These are phyloP conservation scores for Pinus tabuliformis DNA, from an alignment of 75 land plant genomes.

Conservation along the genomic window DNA sequence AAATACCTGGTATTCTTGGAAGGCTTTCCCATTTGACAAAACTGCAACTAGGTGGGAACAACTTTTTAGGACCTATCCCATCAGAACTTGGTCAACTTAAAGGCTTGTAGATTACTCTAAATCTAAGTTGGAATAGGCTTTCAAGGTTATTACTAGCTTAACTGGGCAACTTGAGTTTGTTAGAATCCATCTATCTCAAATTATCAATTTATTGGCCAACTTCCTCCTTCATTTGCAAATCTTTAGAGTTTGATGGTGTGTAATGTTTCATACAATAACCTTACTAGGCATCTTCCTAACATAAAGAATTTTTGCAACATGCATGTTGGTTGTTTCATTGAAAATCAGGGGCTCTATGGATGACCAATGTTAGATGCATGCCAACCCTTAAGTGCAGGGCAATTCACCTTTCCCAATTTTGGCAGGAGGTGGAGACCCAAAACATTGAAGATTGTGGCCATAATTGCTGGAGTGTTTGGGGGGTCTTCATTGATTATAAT, in stretches of 20 bases:
- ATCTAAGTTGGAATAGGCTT: conserved; percentile 64
- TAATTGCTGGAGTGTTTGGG: conserved; percentile 49
- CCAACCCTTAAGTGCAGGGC: neutral
- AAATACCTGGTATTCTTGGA: conserved; percentile 59
- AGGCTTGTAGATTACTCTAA: conserved; percentile 63
- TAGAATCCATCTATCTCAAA: conserved; percentile 58
- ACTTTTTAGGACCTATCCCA: conserved; percentile 60
- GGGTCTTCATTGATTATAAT: conserved; percentile 61
- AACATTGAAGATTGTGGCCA: conserved; percentile 32
- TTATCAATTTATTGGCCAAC: conserved; percentile 49
- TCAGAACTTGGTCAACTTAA: conserved; percentile 50
- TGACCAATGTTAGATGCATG: conserved; percentile 31
- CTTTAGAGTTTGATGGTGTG: conserved; percentile 48
- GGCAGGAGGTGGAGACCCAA: too few species aligned
- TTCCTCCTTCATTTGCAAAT: conserved; percentile 46
- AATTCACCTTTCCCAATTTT: too few species aligned
- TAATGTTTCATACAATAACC: conserved; percentile 64
- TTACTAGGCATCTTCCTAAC: conserved; percentile 56
- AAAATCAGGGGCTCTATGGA: conserved; percentile 77
- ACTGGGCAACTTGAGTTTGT: conserved; percentile 52
- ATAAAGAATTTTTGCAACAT: conserved; percentile 40
- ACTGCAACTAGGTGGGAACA: conserved; percentile 74
- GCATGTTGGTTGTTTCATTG: conserved; percentile 50
- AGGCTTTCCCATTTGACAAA: conserved; percentile 59
- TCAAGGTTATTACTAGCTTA: conserved; percentile 57